These are phyloP conservation scores for Chaetothyriales sp. DNA, from an alignment of 2,329 filamentous ascomycete genomes.

Conservation along the genomic window DNA sequence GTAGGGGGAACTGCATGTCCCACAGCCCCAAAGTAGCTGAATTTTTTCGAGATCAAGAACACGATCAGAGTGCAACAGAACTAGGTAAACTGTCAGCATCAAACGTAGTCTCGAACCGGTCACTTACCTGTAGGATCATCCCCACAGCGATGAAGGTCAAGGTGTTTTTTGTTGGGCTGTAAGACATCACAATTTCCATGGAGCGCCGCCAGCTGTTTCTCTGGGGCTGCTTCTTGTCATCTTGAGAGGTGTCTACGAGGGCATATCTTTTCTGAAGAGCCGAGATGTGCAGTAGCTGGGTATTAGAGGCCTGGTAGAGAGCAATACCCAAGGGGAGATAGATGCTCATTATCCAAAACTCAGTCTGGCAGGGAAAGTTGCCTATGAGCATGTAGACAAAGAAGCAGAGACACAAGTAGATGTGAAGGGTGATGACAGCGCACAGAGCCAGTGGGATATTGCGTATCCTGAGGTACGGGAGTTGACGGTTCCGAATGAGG, in stretches of 20 bases:
- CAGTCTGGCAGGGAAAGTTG: slow-evolving; percentile 36
- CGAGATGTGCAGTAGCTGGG: slow-evolving; percentile 46
- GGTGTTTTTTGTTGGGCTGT: slow-evolving; percentile 38
- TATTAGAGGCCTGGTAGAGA: slow-evolving; percentile 52
- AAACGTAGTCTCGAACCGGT: background rate
- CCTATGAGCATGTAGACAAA: slow-evolving; percentile 25
- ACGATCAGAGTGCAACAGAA: slow-evolving; percentile 45
- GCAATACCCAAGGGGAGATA: slow-evolving; percentile 53
- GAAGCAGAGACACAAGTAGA: slow-evolving; percentile 26
- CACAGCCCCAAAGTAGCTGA: slow-evolving; percentile 35
- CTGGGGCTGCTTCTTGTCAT: slow-evolving; percentile 5
- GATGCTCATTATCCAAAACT: slow-evolving; percentile 56
- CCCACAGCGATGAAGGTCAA: slow-evolving; percentile 39
- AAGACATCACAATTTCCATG: slow-evolving; percentile 25
- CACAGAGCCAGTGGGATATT: slow-evolving; percentile 26
- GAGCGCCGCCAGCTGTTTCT: slow-evolving; percentile 20
- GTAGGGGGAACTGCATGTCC: slow-evolving; percentile 42
- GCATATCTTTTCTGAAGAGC: slow-evolving; percentile 34
- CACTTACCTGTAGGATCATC: slow-evolving; percentile 42
- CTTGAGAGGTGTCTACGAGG: background rate
- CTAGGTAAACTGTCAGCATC: slow-evolving; percentile 24
- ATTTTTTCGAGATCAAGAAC: slow-evolving; percentile 52
- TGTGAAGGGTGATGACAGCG: slow-evolving; percentile 26
- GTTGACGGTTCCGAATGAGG: slow-evolving; percentile 23
- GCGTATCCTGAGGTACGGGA: slow-evolving; percentile 26